Evolutionary conservation across 768 basidiomycete genomes (phyloP).

Genomic region (Lactarius evosmus): DNA sequence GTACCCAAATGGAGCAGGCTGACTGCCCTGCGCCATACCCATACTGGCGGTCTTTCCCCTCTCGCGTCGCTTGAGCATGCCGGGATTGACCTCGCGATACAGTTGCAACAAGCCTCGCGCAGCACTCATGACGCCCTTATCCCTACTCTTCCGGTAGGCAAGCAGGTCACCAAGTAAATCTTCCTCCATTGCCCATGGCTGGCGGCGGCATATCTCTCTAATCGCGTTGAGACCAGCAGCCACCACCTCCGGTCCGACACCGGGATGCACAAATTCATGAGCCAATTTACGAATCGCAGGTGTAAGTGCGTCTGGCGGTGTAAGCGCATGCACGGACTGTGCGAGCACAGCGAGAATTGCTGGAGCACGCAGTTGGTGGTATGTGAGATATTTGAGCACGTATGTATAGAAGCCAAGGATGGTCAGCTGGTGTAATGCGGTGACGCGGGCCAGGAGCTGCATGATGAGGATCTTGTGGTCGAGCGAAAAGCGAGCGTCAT

Average conservation of each 20-base stretch:
- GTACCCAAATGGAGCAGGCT: constrained; percentile 83
- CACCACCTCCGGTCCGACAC: constrained; percentile 92
- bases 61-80: constrained; percentile 84
- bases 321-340: constrained; percentile 92
- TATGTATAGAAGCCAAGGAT: constrained; percentile 96
- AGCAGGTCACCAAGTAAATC: constrained; percentile 89
- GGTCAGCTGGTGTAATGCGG: constrained; percentile 89
- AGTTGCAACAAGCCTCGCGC: constrained; percentile 83
- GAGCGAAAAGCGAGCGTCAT: constrained; percentile 93
- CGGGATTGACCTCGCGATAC: constrained; percentile 95
- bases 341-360: constrained; percentile 91
- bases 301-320: constrained; percentile 86
- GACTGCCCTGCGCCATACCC: constrained; percentile 57
- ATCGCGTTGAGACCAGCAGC: constrained; percentile 96
- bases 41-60: constrained; percentile 90
- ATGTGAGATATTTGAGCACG: constrained; percentile 87
- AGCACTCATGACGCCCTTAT: constrained; percentile 90
- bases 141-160: constrained; percentile 92
- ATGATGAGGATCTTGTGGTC: constrained; percentile 97
- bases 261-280: constrained; percentile 95
- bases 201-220: constrained; percentile 88
- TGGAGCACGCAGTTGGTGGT: constrained; percentile 90
- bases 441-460: constrained; percentile 93
- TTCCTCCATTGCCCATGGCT: constrained; percentile 97
- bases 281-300: constrained; percentile 91